phyloP scores from a whole-genome alignment of 179 eudicot genomes.

The Carnegiea gigantea region DNA sequence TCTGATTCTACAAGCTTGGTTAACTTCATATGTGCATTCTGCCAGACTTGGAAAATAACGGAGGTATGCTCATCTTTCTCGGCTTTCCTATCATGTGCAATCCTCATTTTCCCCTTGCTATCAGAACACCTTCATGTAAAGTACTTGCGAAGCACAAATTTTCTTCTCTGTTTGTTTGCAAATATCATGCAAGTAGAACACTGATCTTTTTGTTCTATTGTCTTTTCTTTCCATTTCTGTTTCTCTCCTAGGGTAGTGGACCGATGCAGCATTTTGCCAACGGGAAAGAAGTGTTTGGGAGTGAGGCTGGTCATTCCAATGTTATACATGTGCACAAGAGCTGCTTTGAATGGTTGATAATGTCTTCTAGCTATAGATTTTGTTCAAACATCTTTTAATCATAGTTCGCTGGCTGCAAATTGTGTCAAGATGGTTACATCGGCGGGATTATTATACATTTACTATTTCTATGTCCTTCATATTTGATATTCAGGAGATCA shows the following conservation, averaged over 20 bases:
- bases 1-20: slow-evolving; percentile 22
- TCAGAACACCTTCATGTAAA: not conserved
- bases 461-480: not conserved
- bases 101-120: too few relatives aligned
- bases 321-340: slow-evolving; percentile 62
- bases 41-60: slow-evolving; percentile 57
- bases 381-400: not conserved
- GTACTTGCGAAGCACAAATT: not conserved
- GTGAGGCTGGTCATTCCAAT: slow-evolving; percentile 37
- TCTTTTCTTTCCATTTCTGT: not conserved
- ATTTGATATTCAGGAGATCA: not conserved
- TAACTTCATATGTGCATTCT: slow-evolving; percentile 59
- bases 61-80: slow-evolving; percentile 33
- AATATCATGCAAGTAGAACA: not conserved
- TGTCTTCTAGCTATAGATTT: slow-evolving; percentile 10
- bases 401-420: not conserved
- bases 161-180: not conserved
- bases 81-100: not conserved
- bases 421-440: not conserved
- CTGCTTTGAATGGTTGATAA: slow-evolving; percentile 78
- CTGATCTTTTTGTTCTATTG: not conserved
- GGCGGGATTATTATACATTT: not conserved
- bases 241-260: slow-evolving; percentile 61
- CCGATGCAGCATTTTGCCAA: slow-evolving; percentile 63
- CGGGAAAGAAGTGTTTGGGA: slow-evolving; percentile 58